These are phyloP conservation scores for Aquilaria sinensis DNA, from an alignment of 345 rosid genomes.

Conservation along the genomic window DNA sequence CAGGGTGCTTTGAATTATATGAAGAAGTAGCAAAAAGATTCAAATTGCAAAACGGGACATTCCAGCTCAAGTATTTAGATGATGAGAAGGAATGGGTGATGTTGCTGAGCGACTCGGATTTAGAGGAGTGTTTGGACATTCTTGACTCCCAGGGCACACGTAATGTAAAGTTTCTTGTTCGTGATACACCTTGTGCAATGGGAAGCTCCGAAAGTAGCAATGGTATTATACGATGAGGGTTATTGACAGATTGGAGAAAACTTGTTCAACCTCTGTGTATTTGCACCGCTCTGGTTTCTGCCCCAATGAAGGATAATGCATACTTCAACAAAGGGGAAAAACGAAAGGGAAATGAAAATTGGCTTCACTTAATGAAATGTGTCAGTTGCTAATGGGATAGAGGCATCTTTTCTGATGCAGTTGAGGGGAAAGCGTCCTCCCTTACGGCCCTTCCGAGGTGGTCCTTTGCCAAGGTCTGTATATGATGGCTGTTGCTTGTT, in stretches of 20 bases:
- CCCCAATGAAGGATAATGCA: neutral
- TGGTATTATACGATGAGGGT: conserved; percentile 33
- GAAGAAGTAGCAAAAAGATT: conserved; percentile 75
- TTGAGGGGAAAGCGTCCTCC: neutral
- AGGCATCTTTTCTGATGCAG: neutral
- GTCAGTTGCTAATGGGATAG: neutral
- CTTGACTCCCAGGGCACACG: conserved; percentile 47
- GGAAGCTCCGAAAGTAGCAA: conserved; percentile 74
- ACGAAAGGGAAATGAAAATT: neutral
- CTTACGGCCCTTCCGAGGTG: neutral
- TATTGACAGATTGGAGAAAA: conserved; percentile 10
- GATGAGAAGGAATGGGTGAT: conserved; percentile 96
- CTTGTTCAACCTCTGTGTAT: neutral
- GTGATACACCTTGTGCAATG: conserved; percentile 32
- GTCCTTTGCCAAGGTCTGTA: conserved; percentile 3
- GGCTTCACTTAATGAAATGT: neutral
- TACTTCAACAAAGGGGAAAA: neutral
- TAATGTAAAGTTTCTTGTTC: conserved; percentile 61
- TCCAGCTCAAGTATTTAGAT: conserved; percentile 79
- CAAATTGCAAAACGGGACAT: conserved; percentile 55
- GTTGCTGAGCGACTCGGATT: conserved; percentile 65
- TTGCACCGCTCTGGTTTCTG: neutral
- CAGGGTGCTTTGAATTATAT: conserved; percentile 61
- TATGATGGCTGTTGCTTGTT: neutral
- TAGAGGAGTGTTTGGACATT: conserved; percentile 78